A percentile compares a stretch with the other conserved stretches of the same genome.
These are phyloP conservation scores for Blastocystis sp. DNA, from an alignment of 352 stramenopile genomes.

Conservation along the genomic window DNA sequence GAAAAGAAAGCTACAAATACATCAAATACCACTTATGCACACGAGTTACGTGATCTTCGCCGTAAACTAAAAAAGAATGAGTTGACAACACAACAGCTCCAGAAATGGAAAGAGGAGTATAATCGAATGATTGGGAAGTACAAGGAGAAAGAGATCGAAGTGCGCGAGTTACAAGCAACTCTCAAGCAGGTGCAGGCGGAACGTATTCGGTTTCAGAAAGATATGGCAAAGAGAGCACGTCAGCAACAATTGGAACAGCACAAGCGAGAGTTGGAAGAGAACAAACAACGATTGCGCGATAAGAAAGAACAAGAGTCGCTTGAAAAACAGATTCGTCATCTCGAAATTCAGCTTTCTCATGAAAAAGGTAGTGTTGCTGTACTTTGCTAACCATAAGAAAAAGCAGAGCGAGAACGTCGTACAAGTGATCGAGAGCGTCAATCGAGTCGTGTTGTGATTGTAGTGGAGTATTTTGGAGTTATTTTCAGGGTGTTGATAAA, in stretches of 20 bases:
- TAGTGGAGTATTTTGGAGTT: neutral
- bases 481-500: neutral
- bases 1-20: neutral
- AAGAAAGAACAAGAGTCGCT: conserved; percentile 2
- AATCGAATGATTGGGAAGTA: neutral
- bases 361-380: neutral
- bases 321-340: neutral
- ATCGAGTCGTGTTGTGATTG: neutral
- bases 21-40: neutral
- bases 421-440: neutral
- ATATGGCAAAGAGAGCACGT: neutral
- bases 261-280: neutral
- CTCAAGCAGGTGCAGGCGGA: conserved; percentile 34
- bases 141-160: conserved; percentile 34
- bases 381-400: neutral
- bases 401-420: neutral
- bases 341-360: neutral
- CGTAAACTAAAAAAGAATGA: conserved; percentile 56
- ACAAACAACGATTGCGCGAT: neutral
- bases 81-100: neutral
- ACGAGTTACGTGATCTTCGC: neutral
- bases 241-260: neutral
- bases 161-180: neutral
- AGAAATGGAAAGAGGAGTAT: neutral
- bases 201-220: neutral